Base-by-base conservation (phyloP, 106 monocot species). In the Agapanthus africanus region DNA sequence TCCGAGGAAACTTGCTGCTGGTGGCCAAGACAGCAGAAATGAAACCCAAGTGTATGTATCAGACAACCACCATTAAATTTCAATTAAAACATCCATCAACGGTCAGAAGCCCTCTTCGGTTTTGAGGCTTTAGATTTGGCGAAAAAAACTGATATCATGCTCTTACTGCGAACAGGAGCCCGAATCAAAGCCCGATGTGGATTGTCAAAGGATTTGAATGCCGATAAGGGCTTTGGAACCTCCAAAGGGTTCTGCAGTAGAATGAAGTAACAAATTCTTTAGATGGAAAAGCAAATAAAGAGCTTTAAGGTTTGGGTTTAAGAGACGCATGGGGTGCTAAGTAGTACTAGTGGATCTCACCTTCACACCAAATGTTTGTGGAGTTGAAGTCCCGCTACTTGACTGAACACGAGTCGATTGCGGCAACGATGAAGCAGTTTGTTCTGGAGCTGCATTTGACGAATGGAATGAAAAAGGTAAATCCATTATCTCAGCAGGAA, bases 121-220 rank as follows among this genome's bases (percentile, higher is more conserved):
- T 83, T 95, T 6, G 69, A 37, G 27, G 76, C 42, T 76, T 85
- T 95, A 59, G 69, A 77, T 60, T 91, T 95, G 59, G 79, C 75
- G 49, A 95, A 95, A 65, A 95, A 88, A 19, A 82, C 74, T 2
- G 91, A 71, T 4, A 91, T 61, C 77, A 88, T 74, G 67, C 85
- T 91, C 70, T 80, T 95, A 35, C 73, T 95, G 4, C 85, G 82
- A 42, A 46, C 78, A 33, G 79, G 83, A 69, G 88, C 78, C 39
- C 79, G 69, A 19, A 42, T 54, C 27, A 87, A 66, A 57, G 87
- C 82, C 38, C 68, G 65, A 9, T 67, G 57, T 26, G 86, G 76
- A 68, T 77, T 85, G 21, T 83, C 87, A 42, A 81, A 81, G 10
- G 83, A 79, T 66, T 65, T 74, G 76, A 79, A 74, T 50, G 80